phyloP scores from a whole-genome alignment of 306 rosid species.

The Citrullus mucosospermus region DNA sequence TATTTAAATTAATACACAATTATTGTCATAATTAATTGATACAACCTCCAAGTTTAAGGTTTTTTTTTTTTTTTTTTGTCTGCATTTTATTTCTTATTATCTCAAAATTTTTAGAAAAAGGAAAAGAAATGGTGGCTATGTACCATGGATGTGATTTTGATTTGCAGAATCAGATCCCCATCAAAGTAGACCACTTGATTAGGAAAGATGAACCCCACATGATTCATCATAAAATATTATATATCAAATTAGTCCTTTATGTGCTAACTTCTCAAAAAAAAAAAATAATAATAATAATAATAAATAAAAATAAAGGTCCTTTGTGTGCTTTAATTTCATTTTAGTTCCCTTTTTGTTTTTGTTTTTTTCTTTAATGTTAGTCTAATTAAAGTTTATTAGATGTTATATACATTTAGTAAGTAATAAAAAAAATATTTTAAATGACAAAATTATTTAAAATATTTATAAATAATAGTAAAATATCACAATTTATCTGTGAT shows the following conservation, averaged over 20 bases:
- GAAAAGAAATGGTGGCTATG: neutral
- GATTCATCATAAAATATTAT: neutral
- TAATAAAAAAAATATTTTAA: too few relatives aligned
- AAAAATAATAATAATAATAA: too few relatives aligned
- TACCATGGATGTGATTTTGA: neutral
- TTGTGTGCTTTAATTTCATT: neutral
- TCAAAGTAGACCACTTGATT: neutral
- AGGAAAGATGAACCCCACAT: neutral
- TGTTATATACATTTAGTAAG: too few relatives aligned
- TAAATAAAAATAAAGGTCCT: too few relatives aligned
- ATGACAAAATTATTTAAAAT: too few relatives aligned
- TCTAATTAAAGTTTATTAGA: too few relatives aligned
- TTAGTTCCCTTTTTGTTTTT: neutral
- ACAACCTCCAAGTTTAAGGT: too few relatives aligned
- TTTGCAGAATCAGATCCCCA: neutral
- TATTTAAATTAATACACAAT: too few relatives aligned
- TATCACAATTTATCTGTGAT: too few relatives aligned
- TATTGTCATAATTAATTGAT: too few relatives aligned
- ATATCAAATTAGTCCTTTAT: neutral
- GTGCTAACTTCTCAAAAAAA: neutral
- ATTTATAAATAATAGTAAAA: too few relatives aligned
- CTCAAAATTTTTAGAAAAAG: neutral
- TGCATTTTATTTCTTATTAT: neutral
- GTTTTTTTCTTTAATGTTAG: neutral
- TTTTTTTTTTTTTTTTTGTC: too few relatives aligned